Conservation (phyloP, 2,329 filamentous ascomycete genomes). For the Didymella glomerata region DNA sequence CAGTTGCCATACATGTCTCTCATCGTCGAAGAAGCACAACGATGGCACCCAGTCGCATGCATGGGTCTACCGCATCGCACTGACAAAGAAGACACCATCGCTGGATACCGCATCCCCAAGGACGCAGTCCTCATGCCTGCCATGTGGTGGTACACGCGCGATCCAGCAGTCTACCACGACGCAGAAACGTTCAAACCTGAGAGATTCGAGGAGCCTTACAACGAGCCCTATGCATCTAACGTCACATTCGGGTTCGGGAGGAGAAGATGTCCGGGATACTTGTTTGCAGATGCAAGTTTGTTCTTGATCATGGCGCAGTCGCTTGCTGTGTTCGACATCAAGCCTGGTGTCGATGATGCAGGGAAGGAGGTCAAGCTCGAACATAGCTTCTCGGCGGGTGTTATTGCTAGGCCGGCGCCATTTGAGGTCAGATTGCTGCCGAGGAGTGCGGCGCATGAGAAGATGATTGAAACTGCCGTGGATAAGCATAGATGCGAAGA, state of each 20-base stretch:
- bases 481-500: constrained; percentile 41
- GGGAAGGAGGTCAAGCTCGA: constrained; percentile 49
- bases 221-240: constrained; percentile 51
- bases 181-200: constrained; percentile 56
- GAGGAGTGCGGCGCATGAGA: constrained; percentile 41
- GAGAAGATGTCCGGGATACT: constrained; percentile 54
- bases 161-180: constrained; percentile 48
- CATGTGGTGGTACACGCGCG: constrained; percentile 54
- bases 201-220: constrained; percentile 48
- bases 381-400: constrained; percentile 47
- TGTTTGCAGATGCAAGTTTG: constrained; percentile 54
- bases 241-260: constrained; percentile 53
- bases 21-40: constrained; percentile 55
- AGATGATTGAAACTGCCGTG: constrained; percentile 45
- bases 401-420: constrained; percentile 49
- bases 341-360: constrained; percentile 48
- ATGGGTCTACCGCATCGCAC: constrained; percentile 46
- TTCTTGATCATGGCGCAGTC: constrained; percentile 55
- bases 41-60: constrained; percentile 44
- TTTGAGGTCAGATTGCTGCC: constrained; percentile 46
- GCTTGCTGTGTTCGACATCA: constrained; percentile 58
- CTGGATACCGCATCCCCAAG: constrained; percentile 54
- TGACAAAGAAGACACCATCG: constrained; percentile 48
- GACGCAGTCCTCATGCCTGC: constrained; percentile 49
- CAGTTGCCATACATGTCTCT: constrained; percentile 51